Evolutionary conservation across 2,329 filamentous ascomycete species (phyloP).

Genomic region (Cladosporium velox): DNA sequence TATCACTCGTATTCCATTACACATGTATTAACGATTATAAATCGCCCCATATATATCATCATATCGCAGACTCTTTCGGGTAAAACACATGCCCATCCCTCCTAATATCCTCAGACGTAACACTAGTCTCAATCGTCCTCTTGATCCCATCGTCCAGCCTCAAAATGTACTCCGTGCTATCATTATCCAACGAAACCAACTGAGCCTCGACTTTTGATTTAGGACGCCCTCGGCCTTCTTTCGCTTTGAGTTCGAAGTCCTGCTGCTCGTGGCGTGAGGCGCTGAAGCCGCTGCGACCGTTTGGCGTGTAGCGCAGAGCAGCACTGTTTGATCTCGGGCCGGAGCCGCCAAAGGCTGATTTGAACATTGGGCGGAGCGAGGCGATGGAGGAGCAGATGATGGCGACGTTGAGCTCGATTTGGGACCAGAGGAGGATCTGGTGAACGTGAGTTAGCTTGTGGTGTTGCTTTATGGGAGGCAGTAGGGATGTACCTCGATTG

Average conservation of each 20-base stretch:
- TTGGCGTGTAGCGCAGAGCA: background rate
- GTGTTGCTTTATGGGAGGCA: background rate
- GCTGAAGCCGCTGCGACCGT: background rate
- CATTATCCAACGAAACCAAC: background rate
- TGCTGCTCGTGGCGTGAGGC: background rate
- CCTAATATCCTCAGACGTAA: background rate
- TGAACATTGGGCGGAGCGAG: conserved; percentile 12
- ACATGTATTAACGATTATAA: background rate
- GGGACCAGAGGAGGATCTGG: conserved; percentile 27
- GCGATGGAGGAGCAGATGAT: conserved; percentile 5
- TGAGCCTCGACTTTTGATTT: conserved; percentile 1
- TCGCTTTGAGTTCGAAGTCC: background rate
- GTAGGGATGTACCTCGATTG: conserved; percentile 6
- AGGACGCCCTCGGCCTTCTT: background rate
- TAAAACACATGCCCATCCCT: background rate
- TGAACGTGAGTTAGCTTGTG: background rate
- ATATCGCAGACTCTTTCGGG: background rate
- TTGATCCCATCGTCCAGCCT: conserved; percentile 1
- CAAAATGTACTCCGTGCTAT: conserved; percentile 9
- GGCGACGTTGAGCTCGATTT: conserved; percentile 17
- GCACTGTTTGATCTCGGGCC: background rate
- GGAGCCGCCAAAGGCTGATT: conserved; percentile 1
- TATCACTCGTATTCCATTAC: background rate
- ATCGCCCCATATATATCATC: background rate
- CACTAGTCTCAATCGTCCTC: conserved; percentile 9